Evolutionary conservation across 2,329 filamentous ascomycete species (phyloP).

Genomic region (Xylaria sp.): DNA sequence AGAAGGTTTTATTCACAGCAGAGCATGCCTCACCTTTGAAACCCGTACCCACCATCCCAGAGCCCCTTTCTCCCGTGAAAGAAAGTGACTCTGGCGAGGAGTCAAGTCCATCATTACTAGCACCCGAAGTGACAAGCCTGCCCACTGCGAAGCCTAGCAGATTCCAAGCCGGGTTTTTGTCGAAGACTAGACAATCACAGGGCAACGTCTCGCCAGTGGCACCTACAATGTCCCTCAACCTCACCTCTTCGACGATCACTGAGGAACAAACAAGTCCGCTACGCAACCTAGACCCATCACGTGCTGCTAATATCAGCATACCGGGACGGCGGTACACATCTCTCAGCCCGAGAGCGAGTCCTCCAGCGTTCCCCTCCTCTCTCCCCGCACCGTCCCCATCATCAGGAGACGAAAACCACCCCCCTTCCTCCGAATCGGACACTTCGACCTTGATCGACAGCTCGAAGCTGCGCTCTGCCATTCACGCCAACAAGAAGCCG

Average conservation of each 20-base stretch:
- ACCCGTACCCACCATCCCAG: slow-evolving; percentile 49
- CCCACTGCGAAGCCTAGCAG: slow-evolving; percentile 65
- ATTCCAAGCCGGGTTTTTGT: slow-evolving; percentile 88
- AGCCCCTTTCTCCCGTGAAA: slow-evolving; percentile 60
- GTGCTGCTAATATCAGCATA: slow-evolving; percentile 56
- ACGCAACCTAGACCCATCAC: slow-evolving; percentile 56
- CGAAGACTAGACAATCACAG: slow-evolving; percentile 55
- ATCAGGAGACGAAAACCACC: slow-evolving; percentile 59
- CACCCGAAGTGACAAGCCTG: slow-evolving; percentile 51
- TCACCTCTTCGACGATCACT: slow-evolving; percentile 59
- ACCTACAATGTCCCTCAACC: slow-evolving; percentile 61
- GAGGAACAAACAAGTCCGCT: slow-evolving; percentile 61
- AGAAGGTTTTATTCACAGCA: slow-evolving; percentile 66
- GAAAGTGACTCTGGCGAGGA: slow-evolving; percentile 61
- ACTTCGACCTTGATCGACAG: slow-evolving; percentile 54
- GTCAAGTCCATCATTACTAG: slow-evolving; percentile 63
- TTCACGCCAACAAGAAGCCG: slow-evolving; percentile 58
- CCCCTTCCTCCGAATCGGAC: slow-evolving; percentile 57
- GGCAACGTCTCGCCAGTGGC: slow-evolving; percentile 65
- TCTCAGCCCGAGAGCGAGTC: slow-evolving; percentile 37
- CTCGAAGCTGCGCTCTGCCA: slow-evolving; percentile 59
- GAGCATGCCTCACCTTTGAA: slow-evolving; percentile 59
- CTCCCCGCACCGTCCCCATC: slow-evolving; percentile 41
- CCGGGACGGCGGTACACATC: slow-evolving; percentile 47
- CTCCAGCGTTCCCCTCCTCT: slow-evolving; percentile 23